Conservation (phyloP, 2,329 filamentous ascomycete genomes). For the Pyrenochaeta sp. region DNA sequence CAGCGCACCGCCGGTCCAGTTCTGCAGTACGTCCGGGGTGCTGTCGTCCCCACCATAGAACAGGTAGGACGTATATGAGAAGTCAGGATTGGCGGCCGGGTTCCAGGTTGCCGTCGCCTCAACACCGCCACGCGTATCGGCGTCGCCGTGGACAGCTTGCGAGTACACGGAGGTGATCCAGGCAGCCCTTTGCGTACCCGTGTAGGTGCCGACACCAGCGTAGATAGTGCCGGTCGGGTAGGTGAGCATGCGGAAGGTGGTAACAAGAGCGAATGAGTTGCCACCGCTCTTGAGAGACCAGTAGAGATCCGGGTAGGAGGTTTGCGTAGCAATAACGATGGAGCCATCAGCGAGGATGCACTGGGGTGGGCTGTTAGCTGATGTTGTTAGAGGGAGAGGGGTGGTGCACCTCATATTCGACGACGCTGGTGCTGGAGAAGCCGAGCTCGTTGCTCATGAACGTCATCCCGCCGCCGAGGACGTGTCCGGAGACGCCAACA, state of each 20-base stretch:
- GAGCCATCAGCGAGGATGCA: constrained; percentile 35
- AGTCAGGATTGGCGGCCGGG: too few species aligned
- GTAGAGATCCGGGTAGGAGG: constrained; percentile 39
- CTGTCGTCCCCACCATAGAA: too few species aligned
- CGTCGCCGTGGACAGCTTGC: too few species aligned
- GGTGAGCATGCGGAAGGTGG: constrained; percentile 25
- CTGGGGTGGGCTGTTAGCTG: too few species aligned
- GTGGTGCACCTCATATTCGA: constrained; percentile 26
- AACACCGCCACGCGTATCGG: too few species aligned
- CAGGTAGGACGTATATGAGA: too few species aligned
- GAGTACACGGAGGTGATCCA: too few species aligned
- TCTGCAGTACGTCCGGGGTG: too few species aligned
- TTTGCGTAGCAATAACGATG: constrained; percentile 28
- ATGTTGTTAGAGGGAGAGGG: not conserved
- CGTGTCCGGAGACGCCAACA: constrained; percentile 41
- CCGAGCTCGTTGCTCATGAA: constrained; percentile 30
- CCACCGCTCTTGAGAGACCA: constrained; percentile 43
- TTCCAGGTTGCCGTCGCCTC: too few species aligned
- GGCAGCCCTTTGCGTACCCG: constrained; percentile 18
- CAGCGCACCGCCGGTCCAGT: too few species aligned
- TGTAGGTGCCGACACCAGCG: constrained; percentile 21
- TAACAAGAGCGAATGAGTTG: constrained; percentile 33
- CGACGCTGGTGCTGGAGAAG: constrained; percentile 29
- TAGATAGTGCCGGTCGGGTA: constrained; percentile 15
- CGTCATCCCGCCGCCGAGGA: constrained; percentile 37